Evolutionary conservation across 2,329 filamentous ascomycete species (phyloP).

Genomic region (Scedosporium aurantiacum): DNA sequence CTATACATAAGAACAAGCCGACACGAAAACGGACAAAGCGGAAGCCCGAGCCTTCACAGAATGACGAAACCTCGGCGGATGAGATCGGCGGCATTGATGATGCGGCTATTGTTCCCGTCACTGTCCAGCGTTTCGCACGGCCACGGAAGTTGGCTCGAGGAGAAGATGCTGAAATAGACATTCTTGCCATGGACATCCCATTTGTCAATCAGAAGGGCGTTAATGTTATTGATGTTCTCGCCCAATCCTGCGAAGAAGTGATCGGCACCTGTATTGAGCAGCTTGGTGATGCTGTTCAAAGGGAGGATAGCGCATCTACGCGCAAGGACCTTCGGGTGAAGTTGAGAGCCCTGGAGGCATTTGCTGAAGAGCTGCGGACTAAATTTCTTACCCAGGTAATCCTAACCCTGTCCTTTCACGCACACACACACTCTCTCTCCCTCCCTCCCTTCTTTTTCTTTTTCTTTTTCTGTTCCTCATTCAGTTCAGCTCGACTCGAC

Average conservation of each 20-base stretch:
- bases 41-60: not conserved
- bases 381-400: constrained; percentile 49
- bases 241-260: constrained; percentile 50
- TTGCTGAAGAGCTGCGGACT: constrained; percentile 44
- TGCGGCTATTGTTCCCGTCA: constrained; percentile 36
- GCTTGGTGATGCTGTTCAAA: constrained; percentile 27
- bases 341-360: constrained; percentile 44
- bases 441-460: too few relatives aligned
- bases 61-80: constrained; percentile 4
- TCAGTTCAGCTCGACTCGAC: not conserved
- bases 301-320: constrained; percentile 31
- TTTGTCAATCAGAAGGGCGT: constrained; percentile 43
- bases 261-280: constrained; percentile 38
- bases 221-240: constrained; percentile 51
- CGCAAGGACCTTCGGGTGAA: constrained; percentile 46
- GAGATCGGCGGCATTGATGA: constrained; percentile 10
- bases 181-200: constrained; percentile 40
- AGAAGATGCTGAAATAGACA: constrained; percentile 30
- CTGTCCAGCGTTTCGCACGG: constrained; percentile 49
- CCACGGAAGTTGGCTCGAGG: constrained; percentile 24
- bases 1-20: not conserved
- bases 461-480: too few relatives aligned
- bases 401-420: constrained; percentile 8
- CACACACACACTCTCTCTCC: too few relatives aligned
- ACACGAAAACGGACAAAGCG: not conserved